These are phyloP conservation scores for Kazachstania sp. DNA, from an alignment of 1,139 yeast genomes.

Conservation along the genomic window DNA sequence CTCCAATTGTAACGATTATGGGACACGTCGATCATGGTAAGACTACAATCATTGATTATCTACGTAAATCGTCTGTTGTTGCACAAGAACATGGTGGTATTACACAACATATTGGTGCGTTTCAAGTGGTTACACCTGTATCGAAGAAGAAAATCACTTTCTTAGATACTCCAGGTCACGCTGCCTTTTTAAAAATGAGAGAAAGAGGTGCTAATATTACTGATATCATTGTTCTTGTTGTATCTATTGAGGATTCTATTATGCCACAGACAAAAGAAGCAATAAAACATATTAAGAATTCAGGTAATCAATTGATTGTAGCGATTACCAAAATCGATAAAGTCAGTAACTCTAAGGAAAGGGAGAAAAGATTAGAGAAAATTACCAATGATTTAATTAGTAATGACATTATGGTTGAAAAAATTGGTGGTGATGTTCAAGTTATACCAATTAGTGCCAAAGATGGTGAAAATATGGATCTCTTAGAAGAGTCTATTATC, in stretches of 20 bases:
- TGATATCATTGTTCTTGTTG: slow-evolving; percentile 84
- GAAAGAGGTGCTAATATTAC: slow-evolving; percentile 94
- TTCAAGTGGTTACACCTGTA: slow-evolving; percentile 69
- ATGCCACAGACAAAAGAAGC: slow-evolving; percentile 98
- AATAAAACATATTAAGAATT: slow-evolving; percentile 75
- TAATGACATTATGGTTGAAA: slow-evolving; percentile 79
- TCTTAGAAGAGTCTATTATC: slow-evolving; percentile 80
- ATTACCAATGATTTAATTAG: slow-evolving; percentile 71
- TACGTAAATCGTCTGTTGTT: slow-evolving; percentile 77
- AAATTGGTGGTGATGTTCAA: slow-evolving; percentile 93
- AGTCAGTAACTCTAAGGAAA: slow-evolving; percentile 52
- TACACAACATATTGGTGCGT: slow-evolving; percentile 97
- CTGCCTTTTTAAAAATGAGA: slow-evolving; percentile 92
- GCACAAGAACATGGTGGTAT: slow-evolving; percentile 91
- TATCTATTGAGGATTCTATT: slow-evolving; percentile 97
- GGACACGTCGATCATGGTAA: slow-evolving; percentile 99
- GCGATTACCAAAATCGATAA: slow-evolving; percentile 92
- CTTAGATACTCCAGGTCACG: slow-evolving; percentile 97
- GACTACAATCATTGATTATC: slow-evolving; percentile 80
- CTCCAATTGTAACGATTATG: slow-evolving; percentile 96
- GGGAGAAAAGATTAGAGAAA: slow-evolving; percentile 33
- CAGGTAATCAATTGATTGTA: slow-evolving; percentile 75
- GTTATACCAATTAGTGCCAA: slow-evolving; percentile 82
- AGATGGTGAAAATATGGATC: slow-evolving; percentile 78
- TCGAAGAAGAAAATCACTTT: slow-evolving; percentile 76